Evolutionary conservation across 2,329 filamentous ascomycete species (phyloP), one percentile per base, ranked within the genome.

Genomic region (Aureobasidium pullulans): DNA sequence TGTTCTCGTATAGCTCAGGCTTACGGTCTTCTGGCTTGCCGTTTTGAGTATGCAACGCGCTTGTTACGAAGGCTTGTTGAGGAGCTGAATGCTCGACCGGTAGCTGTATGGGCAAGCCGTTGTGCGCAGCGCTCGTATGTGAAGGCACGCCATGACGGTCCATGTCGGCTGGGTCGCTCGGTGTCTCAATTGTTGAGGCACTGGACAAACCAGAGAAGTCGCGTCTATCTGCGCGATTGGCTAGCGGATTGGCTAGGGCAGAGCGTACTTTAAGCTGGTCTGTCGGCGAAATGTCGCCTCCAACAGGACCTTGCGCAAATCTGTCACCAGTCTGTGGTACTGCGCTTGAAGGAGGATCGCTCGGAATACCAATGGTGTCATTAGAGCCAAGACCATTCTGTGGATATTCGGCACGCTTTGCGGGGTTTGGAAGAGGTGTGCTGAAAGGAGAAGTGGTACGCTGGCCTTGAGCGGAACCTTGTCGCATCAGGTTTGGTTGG

Each of bases 271-370:
- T 63, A 5, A 63, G 57, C 8, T 60, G 57, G 23, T 60, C 53
- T 23, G 47, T 63, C 3, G 62, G 62, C 6, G 62, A 63, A 6
- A 54, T 39, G 40, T 63, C 62, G 16, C 50, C 52, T 11, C 47
- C 60, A 31, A 47, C 42, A 6, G 56, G 60, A 7, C 59, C 62
- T 40, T 60, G 53, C 15, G 62, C 60, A 37, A 64, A 40, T 37
- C 66, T 59, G 36, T 67, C 65, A 39, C 57, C 62, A n/a, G 68
- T 69, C 32, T 69, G 66, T 6, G 66, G 66, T 6, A 65, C 65
- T 34, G 68, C 66, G 52, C 69, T 70, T 16, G 69, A 69, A 11
- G 69, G 69, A 10, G 69, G 63, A 23, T 72, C 69, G n/a, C 62
- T 64, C 9, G 59, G 40, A 9, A 63, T 47, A 13, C 62, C 63